Evolutionary conservation across 192 early-diverging fungal species (phyloP).

Genomic region (Coemansia sp.): DNA sequence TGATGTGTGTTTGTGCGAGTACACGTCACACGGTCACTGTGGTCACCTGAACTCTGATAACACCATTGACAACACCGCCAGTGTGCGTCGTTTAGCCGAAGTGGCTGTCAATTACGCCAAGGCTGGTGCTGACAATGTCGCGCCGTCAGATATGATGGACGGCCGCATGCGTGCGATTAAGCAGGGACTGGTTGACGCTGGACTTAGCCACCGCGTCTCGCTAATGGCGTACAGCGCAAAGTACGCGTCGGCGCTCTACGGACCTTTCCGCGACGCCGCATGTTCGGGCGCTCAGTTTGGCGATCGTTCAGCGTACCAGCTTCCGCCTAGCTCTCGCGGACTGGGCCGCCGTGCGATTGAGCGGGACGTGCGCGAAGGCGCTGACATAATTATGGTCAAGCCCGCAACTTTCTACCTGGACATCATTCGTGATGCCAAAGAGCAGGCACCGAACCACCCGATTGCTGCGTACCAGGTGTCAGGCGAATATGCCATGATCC

Average conservation of each 20-base stretch:
- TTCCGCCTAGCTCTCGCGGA: conserved; percentile 85
- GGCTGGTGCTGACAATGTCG: conserved; percentile 88
- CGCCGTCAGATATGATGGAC: conserved; percentile 99
- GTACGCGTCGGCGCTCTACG: conserved; percentile 93
- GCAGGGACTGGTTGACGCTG: conserved; percentile 70
- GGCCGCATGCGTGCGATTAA: conserved; percentile 93
- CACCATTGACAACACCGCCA: conserved; percentile 76
- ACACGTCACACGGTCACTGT: conserved; percentile 96
- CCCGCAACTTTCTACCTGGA: conserved; percentile 95
- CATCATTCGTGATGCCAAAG: conserved; percentile 83
- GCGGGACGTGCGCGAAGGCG: conserved; percentile 90
- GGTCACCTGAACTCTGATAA: conserved; percentile 78
- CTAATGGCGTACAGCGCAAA: conserved; percentile 98
- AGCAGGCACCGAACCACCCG: conserved; percentile 78
- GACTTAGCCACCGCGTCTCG: conserved; percentile 72
- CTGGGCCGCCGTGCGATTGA: conserved; percentile 85
- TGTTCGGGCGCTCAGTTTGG: conserved; percentile 89
- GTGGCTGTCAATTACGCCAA: conserved; percentile 85
- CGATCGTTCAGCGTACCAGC: conserved; percentile 92
- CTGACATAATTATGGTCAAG: conserved; percentile 98
- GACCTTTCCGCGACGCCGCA: conserved; percentile 95
- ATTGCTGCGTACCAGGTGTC: conserved; percentile 97
- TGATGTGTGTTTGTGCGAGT: conserved; percentile 96
- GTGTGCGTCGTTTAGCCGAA: conserved; percentile 77
- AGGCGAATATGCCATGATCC: conserved; percentile 82